Evolutionary conservation across 495 filamentous ascomycete genomes (phyloP).

Genomic region (Penicillium cinerascens): DNA sequence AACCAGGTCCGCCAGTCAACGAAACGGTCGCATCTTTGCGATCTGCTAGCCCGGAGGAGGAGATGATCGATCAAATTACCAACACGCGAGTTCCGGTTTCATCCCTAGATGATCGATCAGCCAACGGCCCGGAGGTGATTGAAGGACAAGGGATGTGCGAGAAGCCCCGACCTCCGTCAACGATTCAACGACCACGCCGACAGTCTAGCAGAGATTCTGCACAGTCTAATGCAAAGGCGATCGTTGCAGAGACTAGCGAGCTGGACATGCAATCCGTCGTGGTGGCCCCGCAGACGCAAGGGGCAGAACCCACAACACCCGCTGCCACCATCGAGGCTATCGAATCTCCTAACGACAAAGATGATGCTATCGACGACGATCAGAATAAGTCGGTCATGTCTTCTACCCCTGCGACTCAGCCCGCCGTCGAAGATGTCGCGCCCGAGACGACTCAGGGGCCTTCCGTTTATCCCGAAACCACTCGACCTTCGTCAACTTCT

Average conservation of each 20-base stretch:
- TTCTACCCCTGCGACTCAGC: constrained; percentile 2
- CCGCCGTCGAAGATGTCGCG: constrained; percentile 8
- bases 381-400: constrained; percentile 18
- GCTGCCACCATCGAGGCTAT: constrained; percentile 25
- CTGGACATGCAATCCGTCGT: constrained; percentile 12
- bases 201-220: constrained; percentile 30
- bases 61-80: constrained; percentile 20
- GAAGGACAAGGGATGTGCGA: constrained; percentile 38
- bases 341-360: constrained; percentile 15
- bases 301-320: constrained; percentile 24
- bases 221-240: constrained; percentile 25
- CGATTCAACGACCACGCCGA: constrained; percentile 33
- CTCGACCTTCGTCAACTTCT: constrained; percentile 26
- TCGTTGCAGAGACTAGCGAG: constrained; percentile 26
- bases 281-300: constrained; percentile 31
- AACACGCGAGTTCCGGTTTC: constrained; percentile 22
- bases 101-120: constrained; percentile 20
- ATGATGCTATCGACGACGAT: constrained; percentile 18
- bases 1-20: constrained; percentile 12
- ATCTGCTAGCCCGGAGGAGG: constrained; percentile 7
- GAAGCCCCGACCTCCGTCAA: constrained; percentile 29
- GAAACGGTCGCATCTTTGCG: constrained; percentile 24
- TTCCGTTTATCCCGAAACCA: constrained; percentile 2
- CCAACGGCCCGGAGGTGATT: constrained; percentile 30
- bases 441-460: constrained; percentile 2